These are phyloP conservation scores for Neophaeococcomyces aloes DNA, from an alignment of 2,329 filamentous ascomycete genomes.

Conservation along the genomic window DNA sequence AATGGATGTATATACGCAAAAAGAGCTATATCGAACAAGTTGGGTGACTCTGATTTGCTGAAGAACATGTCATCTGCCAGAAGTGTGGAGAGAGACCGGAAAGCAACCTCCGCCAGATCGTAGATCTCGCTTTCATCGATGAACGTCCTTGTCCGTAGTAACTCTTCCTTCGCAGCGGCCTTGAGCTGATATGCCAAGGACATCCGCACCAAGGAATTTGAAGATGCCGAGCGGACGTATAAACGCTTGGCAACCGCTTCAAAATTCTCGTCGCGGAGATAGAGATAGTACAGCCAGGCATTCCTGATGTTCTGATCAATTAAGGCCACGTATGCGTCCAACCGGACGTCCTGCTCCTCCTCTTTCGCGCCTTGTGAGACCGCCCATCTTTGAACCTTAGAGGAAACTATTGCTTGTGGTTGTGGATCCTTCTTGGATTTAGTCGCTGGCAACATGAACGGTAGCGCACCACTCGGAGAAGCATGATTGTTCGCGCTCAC, in stretches of 20 bases:
- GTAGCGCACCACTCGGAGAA: slow-evolving; percentile 76
- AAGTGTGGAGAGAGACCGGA: slow-evolving; percentile 50
- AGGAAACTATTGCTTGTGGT: slow-evolving; percentile 48
- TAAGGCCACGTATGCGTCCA: slow-evolving; percentile 68
- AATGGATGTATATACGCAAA: slow-evolving; percentile 85
- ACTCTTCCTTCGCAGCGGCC: slow-evolving; percentile 61
- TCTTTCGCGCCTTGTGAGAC: slow-evolving; percentile 29
- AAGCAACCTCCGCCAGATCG: slow-evolving; percentile 51
- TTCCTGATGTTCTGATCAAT: slow-evolving; percentile 67
- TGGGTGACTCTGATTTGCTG: slow-evolving; percentile 48
- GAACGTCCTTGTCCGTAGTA: slow-evolving; percentile 50
- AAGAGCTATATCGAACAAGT: slow-evolving; percentile 74
- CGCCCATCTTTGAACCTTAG: slow-evolving; percentile 60
- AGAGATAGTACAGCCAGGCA: slow-evolving; percentile 81
- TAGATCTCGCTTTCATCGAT: slow-evolving; percentile 50
- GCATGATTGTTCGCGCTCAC: slow-evolving; percentile 81
- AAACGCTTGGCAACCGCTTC: slow-evolving; percentile 54
- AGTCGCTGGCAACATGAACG: slow-evolving; percentile 61
- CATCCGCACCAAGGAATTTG: slow-evolving; percentile 51
- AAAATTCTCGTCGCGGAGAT: slow-evolving; percentile 61
- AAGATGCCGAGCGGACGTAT: slow-evolving; percentile 57
- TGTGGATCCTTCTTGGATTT: slow-evolving; percentile 14
- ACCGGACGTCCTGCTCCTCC: slow-evolving; percentile 44
- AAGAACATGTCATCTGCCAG: slow-evolving; percentile 52
- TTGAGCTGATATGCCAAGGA: slow-evolving; percentile 58